Base-by-base conservation (phyloP, 2,329 filamentous ascomycete genomes). In the Colletotrichum nymphaeae region DNA sequence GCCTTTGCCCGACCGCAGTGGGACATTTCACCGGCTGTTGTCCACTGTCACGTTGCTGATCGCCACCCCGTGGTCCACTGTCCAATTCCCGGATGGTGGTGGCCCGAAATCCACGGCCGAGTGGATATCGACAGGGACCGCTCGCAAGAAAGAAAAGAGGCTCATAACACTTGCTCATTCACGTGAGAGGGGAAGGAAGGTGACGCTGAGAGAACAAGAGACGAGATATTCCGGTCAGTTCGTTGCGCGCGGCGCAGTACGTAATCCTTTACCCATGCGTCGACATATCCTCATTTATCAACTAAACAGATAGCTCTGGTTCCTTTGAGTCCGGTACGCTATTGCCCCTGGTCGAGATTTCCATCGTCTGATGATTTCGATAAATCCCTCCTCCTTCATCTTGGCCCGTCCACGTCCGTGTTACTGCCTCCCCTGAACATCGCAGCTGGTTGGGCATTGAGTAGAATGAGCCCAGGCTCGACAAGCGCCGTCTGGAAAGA, bases 21-120 rank as follows among this genome's bases (percentile, higher is more conserved):
- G 67, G 49, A 60, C 46, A 28, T 56, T 56, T 26, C 30, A 56
- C 37, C 67, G 67, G 71, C 67, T 73, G 66, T 69, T 16, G 53
- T 53, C 26, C 55, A 65, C 55, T 70, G 71, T 71, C 62, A 63
- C 67, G 56, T 63, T 71, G 67, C 42, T 62, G 71, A 73, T 73
- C 71, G 71, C 67, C 62, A 73, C 71, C 67, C 71, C 71, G 71
- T 73, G 63, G 42, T 37, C 71, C 67, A 73, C 71, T 24, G 26
- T 32, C 62, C 56, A 66, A 65, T 52, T 58, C 46, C 60, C 71
- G 71, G 62, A 66, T 71, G 35, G 56, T 19, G 19, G 49, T 71
- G 67, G 62, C 62, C 67, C 62, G 67, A 42, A 71, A 22, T 62
- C 67, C 67, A 71, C 56, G 67, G 67, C 67, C 60, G 56, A 62